A percentile compares a stretch with the other conserved stretches of the same genome.
Evolutionary conservation across 192 early-diverging fungal species (phyloP).

Genomic region (Paraglomus brasilianum): DNA sequence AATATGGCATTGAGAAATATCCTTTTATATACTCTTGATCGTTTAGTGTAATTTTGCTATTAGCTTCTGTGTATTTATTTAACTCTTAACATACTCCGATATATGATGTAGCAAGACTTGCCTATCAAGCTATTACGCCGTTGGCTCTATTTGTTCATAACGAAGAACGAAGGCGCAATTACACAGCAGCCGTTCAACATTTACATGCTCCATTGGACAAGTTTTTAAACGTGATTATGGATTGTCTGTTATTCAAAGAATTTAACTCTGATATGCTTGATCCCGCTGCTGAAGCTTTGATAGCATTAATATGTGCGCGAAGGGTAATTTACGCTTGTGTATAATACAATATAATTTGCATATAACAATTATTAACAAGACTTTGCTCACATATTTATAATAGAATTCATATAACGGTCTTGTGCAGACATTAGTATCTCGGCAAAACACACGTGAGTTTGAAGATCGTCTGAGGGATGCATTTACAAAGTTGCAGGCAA

Average conservation of each 20-base stretch:
- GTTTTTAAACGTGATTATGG: slow-evolving; percentile 52
- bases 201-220: slow-evolving; percentile 42
- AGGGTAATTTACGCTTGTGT: slow-evolving; percentile 32
- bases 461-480: slow-evolving; percentile 45
- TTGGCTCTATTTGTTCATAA: slow-evolving; percentile 58
- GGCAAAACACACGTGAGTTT: slow-evolving; percentile 44
- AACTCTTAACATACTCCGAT: slow-evolving; percentile 4
- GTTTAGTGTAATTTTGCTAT: no score
- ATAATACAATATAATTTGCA: neutral
- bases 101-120: slow-evolving; percentile 51
- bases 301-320: slow-evolving; percentile 56
- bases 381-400: neutral
- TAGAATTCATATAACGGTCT: slow-evolving; percentile 48
- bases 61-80: neutral
- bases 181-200: slow-evolving; percentile 26
- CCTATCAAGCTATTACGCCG: slow-evolving; percentile 64
- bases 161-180: slow-evolving; percentile 34
- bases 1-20: slow-evolving; percentile 64
- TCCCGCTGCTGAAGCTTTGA: slow-evolving; percentile 55
- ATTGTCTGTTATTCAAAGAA: slow-evolving; percentile 61
- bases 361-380: neutral
- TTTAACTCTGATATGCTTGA: slow-evolving; percentile 64
- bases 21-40: neutral
- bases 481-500: slow-evolving; percentile 45
- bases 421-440: slow-evolving; percentile 51